Evolutionary conservation across 352 stramenopile species (phyloP), one percentile per base, ranked within the genome.

Genomic region (Saprolegnia parasitica): DNA sequence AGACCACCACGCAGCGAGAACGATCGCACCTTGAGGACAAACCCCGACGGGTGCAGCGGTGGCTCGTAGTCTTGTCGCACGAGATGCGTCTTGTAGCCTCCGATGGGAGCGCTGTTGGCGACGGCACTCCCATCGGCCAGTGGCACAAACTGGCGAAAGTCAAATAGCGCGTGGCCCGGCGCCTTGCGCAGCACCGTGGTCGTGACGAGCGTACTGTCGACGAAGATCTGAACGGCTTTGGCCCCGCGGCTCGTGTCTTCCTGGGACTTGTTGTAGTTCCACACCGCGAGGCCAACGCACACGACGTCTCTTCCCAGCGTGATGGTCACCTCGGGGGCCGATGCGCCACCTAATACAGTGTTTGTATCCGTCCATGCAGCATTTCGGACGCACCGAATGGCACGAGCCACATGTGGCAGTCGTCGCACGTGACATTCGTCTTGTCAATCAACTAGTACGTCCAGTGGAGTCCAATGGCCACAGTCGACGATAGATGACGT

Each of bases 321-420:
- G 16, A 96, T 84, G 0, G 72, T 76, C 20, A 94, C 71, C 62
- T 88, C 74, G n/a, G 45, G 49, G 20, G 40, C n/a, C 65, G 64
- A 56, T 23, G 55, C 11, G 13, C 52, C 35, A 9, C 35, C 52
- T 60, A 60, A 1, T 11, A 35, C 29, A 15, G 4, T 8, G 35
- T 42, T 20, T 61, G 29, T 16, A 57, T 32, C n/a, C 16, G 23
- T 15, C 5, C 35, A 11, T n/a, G 10, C 49, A 11, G 8, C 46
- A n/a, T 15, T 78, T 72, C 1, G 67, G 57, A 21, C 54, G 0
- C 56, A 60, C 79, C 75, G 9, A 90, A 80, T 0, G 91, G 91
- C 26, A 95, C 77, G 0, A 97, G 79, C 91, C 91, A 97, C 80
- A 93, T 90, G 73, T 97, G 90, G 10, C 85, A 81, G 68, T 97